Evolutionary conservation across 2,329 filamentous ascomycete genomes (phyloP).

Genomic region (Gnomoniopsis smithogilvyi): DNA sequence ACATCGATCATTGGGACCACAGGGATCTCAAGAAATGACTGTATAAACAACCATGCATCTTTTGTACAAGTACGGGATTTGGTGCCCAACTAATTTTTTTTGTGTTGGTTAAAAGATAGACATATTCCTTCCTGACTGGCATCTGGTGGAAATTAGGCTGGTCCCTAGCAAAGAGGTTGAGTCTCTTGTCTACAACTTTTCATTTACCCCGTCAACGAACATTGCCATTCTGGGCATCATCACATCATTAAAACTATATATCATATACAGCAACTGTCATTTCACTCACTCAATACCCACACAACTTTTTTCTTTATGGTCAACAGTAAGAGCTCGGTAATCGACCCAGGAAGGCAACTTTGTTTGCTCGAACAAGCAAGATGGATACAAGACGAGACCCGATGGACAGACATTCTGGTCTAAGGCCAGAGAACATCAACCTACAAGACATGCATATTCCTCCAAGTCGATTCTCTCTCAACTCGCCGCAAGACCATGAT

Average conservation of each 20-base stretch:
- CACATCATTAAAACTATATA: background rate
- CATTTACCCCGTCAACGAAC: background rate
- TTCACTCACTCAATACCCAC: background rate
- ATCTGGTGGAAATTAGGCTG: slow-evolving; percentile 5
- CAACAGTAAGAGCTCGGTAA: no score
- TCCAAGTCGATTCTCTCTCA: background rate
- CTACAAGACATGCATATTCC: background rate
- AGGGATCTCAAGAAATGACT: background rate
- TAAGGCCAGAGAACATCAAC: background rate
- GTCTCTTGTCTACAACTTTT: slow-evolving; percentile 1
- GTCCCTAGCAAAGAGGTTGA: slow-evolving; percentile 1
- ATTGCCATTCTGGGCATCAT: background rate
- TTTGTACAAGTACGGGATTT: background rate
- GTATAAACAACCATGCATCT: background rate
- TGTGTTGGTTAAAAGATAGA: background rate
- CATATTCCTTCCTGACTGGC: background rate
- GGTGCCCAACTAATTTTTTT: background rate
- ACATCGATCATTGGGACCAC: background rate
- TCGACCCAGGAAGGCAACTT: background rate
- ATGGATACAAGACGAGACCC: slow-evolving; percentile 2
- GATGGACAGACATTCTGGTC: background rate
- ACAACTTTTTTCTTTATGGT: no score
- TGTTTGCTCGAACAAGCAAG: background rate
- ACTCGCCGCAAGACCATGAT: background rate
- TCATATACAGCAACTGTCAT: background rate